Conservation (phyloP, 345 rosid species). For the Sisymbrium altissimum region DNA sequence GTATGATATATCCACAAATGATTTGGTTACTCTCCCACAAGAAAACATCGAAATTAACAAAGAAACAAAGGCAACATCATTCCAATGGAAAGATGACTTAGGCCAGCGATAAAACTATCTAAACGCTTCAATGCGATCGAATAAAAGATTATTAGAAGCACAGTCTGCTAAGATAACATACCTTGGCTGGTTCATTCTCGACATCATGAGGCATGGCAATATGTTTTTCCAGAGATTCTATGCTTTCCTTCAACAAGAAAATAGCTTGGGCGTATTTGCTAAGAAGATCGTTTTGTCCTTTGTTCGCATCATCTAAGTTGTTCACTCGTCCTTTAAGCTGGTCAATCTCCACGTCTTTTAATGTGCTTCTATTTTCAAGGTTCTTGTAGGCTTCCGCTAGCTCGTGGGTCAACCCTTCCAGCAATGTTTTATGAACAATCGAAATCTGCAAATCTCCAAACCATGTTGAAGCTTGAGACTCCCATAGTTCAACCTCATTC, state of each 20-base stretch:
- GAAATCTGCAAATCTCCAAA: constrained; percentile 55
- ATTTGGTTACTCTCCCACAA: neutral
- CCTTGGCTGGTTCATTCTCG: constrained; percentile 45
- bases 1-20: constrained; percentile 7
- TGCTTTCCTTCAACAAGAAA: constrained; percentile 50
- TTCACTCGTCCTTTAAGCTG: constrained; percentile 54
- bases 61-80: constrained; percentile 6
- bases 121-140: neutral
- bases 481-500: constrained; percentile 53
- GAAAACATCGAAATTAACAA: neutral
- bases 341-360: constrained; percentile 46
- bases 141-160: neutral
- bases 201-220: constrained; percentile 33
- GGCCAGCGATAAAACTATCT: neutral
- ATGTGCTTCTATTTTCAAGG: constrained; percentile 39
- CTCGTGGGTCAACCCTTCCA: constrained; percentile 57
- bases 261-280: constrained; percentile 53
- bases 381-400: constrained; percentile 43
- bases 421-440: constrained; percentile 48
- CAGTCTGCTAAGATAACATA: constrained; percentile 27
- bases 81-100: neutral
- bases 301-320: constrained; percentile 56
- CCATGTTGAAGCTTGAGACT: constrained; percentile 49
- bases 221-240: constrained; percentile 64
- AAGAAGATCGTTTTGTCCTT: constrained; percentile 50